Base-by-base conservation (phyloP, 805 yeast species). In the Ogataea pini region DNA sequence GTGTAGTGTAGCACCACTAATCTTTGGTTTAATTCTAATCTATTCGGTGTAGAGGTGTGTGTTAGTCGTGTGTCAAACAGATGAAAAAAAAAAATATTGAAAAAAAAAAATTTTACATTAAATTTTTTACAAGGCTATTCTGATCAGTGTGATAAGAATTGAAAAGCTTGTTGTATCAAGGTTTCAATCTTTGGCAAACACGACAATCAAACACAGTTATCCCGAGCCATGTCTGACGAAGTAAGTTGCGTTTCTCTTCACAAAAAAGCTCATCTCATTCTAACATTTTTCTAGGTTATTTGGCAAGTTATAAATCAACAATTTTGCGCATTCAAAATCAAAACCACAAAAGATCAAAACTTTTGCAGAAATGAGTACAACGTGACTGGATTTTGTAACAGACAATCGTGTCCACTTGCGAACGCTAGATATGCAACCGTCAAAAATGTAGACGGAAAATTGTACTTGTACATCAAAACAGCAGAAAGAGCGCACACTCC, bases 401-500 rank as follows among this genome's bases (percentile, higher is more conserved):
- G 99, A 62, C 90, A 85, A 65, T 87, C 97, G 4, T 94, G 99
- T 67, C 99, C 99, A 1, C 73, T 94, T 51, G 99, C 99, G 20
- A 94, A 89, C 67, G 88, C 96, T 14, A 80, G 87, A 61, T 89
- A 89, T 69, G 96, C 96, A 27, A 89, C 96, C 0, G 88, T 89
- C 38, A 85, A 88, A 63, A 83, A 80, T 57, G 76, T 86, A 24
- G 89, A 86, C 56, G 96, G 96, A 6, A 80, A 80, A 64, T 70
- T 89, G 41, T 89, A 88, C 61, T 71, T 89, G 29, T 94, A 94
- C 71, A 94, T 94, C 89, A 94, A 94, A 68, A 94, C 98, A 1
- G 96, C 95, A 1, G 99, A 94, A 72, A 83, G 99, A 71, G 95
- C 96, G 17, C 98, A 94, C 65, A 87, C 90, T 54, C 99, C 99